Evolutionary conservation across 768 basidiomycete genomes (phyloP).

Genomic region (Lactarius hatsudake): DNA sequence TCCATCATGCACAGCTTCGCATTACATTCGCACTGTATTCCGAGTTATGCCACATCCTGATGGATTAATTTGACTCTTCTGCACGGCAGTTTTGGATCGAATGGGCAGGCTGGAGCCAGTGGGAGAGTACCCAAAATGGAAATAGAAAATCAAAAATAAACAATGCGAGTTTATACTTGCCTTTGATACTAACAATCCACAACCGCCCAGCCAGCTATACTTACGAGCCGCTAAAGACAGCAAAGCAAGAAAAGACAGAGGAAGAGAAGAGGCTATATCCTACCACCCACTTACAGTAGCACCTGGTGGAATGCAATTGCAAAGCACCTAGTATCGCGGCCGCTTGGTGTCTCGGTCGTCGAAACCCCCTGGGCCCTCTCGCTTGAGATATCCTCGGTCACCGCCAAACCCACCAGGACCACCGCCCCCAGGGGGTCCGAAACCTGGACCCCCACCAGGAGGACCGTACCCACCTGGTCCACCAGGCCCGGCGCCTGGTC

Average conservation of each 20-base stretch:
- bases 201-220: slow-evolving; percentile 15
- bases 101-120: not conserved
- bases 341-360: slow-evolving; percentile 83
- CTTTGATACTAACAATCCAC: slow-evolving; percentile 16
- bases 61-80: slow-evolving; percentile 2
- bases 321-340: slow-evolving; percentile 57
- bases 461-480: slow-evolving; percentile 45
- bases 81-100: not conserved
- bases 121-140: not conserved
- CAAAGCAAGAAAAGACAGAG: slow-evolving; percentile 18
- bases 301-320: slow-evolving; percentile 9
- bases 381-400: slow-evolving; percentile 65
- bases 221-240: slow-evolving; percentile 18
- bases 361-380: slow-evolving; percentile 63
- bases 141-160: slow-evolving; percentile 12
- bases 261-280: slow-evolving; percentile 24
- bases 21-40: not conserved
- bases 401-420: slow-evolving; percentile 41
- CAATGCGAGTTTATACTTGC: slow-evolving; percentile 24
- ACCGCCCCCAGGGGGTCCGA: slow-evolving; percentile 32
- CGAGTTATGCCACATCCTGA: not conserved
- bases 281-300: slow-evolving; percentile 23
- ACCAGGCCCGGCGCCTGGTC: slow-evolving; percentile 42
- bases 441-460: slow-evolving; percentile 37
- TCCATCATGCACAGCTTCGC: slow-evolving; percentile 14